Percentiles rank a stretch among this genome's conserved stretches.
These are phyloP conservation scores for Spencermartinsiella europaea DNA, from an alignment of 805 yeast species.

Conservation along the genomic window DNA sequence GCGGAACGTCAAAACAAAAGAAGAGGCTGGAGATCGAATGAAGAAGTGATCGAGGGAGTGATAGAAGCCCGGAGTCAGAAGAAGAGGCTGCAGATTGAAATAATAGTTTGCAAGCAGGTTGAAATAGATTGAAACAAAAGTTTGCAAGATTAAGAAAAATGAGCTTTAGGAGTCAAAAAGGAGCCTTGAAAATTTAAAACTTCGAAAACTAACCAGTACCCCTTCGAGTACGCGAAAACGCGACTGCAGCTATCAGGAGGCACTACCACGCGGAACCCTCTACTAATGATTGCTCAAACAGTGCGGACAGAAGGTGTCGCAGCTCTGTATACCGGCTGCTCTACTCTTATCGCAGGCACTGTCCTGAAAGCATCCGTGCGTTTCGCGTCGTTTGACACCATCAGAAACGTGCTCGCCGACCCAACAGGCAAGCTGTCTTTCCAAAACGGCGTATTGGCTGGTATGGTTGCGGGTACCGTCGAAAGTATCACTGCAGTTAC, in stretches of 20 bases:
- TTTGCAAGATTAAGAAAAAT: too few species aligned
- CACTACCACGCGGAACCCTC: conserved; percentile 60
- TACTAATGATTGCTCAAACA: conserved; percentile 61
- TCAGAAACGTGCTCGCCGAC: conserved; percentile 61
- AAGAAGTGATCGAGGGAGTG: too few species aligned
- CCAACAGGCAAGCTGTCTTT: conserved; percentile 73
- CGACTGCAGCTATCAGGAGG: conserved; percentile 58
- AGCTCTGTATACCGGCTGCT: conserved; percentile 76
- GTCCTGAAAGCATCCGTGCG: conserved; percentile 79
- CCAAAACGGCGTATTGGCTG: conserved; percentile 77
- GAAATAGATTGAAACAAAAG: too few species aligned
- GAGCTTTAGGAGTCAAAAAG: too few species aligned
- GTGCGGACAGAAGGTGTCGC: conserved; percentile 63
- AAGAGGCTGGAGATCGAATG: too few species aligned
- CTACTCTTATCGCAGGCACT: conserved; percentile 81
- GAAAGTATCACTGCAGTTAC: conserved; percentile 80
- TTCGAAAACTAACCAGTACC: conserved; percentile 29
- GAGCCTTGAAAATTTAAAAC: too few species aligned
- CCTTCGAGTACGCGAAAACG: conserved; percentile 94
- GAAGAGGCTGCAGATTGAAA: too few species aligned
- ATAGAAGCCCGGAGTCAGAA: too few species aligned
- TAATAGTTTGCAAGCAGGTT: too few species aligned
- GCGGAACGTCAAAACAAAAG: too few species aligned
- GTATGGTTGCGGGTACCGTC: conserved; percentile 76
- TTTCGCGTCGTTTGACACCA: conserved; percentile 72